phyloP scores from a whole-genome alignment of 2,329 filamentous ascomycete genomes.

The Aureobasidium sp. region DNA sequence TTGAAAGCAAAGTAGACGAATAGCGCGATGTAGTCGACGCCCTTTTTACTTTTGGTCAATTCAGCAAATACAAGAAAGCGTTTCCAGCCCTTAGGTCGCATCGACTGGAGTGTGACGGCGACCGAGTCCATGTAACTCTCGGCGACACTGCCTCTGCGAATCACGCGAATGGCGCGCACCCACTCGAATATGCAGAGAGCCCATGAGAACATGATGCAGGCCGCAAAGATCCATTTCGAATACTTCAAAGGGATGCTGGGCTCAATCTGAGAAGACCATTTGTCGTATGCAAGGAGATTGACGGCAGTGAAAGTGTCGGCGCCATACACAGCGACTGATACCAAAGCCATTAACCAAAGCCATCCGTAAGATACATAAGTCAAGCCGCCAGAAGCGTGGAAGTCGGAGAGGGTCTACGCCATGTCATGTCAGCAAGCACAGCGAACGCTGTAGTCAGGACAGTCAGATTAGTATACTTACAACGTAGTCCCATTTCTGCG shows the following conservation, averaged over 20 bases:
- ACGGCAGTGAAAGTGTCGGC: constrained; percentile 91
- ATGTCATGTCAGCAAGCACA: constrained; percentile 21
- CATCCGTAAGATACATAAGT: constrained; percentile 74
- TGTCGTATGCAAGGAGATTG: constrained; percentile 81
- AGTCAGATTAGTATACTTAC: constrained; percentile 42
- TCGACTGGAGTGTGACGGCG: constrained; percentile 76
- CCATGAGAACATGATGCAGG: constrained; percentile 86
- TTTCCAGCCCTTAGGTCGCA: constrained; percentile 75
- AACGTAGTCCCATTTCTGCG: constrained; percentile 80
- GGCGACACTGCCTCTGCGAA: constrained; percentile 76
- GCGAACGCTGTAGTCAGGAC: neutral
- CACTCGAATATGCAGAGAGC: constrained; percentile 75
- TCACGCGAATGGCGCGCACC: constrained; percentile 70
- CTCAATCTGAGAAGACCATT: constrained; percentile 77
- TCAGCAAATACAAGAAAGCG: constrained; percentile 89
- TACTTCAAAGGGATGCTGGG: constrained; percentile 69
- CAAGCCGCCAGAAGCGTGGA: constrained; percentile 73
- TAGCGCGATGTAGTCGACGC: constrained; percentile 79
- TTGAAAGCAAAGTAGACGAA: constrained; percentile 84
- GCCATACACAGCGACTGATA: constrained; percentile 77
- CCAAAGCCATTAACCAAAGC: constrained; percentile 69
- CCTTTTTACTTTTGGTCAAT: constrained; percentile 85
- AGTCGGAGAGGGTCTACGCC: constrained; percentile 54
- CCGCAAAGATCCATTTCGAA: constrained; percentile 91
- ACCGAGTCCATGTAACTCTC: constrained; percentile 87